Percentiles rank a stretch among this genome's conserved stretches.
These are phyloP conservation scores for Zygosaccharomyces gambellarensis DNA, from an alignment of 805 yeast species.

Conservation along the genomic window DNA sequence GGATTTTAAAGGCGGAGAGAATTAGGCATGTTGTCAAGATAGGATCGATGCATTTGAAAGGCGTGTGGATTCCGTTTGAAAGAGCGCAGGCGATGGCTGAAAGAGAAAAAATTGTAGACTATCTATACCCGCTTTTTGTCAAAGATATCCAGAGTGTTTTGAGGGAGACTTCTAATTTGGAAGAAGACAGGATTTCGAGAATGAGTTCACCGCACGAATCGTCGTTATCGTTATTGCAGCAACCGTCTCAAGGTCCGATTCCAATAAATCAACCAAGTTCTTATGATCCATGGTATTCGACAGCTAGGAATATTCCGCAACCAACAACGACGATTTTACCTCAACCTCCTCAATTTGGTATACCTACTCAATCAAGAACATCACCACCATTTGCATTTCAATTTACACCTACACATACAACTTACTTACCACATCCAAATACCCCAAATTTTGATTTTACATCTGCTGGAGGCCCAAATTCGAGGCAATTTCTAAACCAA, in stretches of 20 bases:
- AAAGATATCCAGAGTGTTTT: constrained; percentile 57
- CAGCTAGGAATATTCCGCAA: background rate
- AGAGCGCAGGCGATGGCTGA: constrained; percentile 79
- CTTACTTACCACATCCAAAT: background rate
- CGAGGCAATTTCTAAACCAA: background rate
- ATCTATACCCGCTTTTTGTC: constrained; percentile 64
- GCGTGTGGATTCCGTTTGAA: constrained; percentile 87
- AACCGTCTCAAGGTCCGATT: background rate
- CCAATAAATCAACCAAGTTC: constrained; percentile 1
- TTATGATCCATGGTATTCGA: background rate
- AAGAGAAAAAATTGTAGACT: constrained; percentile 66
- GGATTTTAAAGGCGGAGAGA: constrained; percentile 72
- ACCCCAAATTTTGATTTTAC: background rate
- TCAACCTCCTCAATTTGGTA: background rate
- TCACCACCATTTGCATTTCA: constrained; percentile 1
- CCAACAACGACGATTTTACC: constrained; percentile 3
- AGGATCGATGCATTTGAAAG: constrained; percentile 83
- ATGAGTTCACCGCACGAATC: constrained; percentile 5
- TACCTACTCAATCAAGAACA: constrained; percentile 1
- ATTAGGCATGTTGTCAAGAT: constrained; percentile 76
- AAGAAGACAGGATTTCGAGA: background rate
- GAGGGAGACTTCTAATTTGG: constrained; percentile 33
- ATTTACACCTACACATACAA: background rate
- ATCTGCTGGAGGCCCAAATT: background rate
- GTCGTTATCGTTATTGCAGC: constrained; percentile 3